Evolutionary conservation across 352 stramenopile genomes (phyloP).

Genomic region (Globisporangium mamillatum): DNA sequence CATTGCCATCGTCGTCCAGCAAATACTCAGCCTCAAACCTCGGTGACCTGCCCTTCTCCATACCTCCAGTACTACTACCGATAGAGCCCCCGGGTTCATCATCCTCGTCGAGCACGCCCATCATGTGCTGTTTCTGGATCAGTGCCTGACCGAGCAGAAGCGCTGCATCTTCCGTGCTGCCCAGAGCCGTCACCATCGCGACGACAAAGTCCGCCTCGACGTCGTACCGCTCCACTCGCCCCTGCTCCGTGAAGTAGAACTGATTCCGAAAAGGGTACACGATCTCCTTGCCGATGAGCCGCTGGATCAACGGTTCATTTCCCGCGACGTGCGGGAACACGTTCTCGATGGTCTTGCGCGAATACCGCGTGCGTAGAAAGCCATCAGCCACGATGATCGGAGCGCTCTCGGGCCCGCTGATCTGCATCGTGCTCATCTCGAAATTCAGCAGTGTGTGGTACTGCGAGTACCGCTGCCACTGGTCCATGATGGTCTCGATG

Average conservation of each 20-base stretch:
- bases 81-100: neutral
- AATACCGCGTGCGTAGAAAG: slow-evolving; percentile 38
- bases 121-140: slow-evolving; percentile 25
- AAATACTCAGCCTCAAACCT: neutral
- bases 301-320: slow-evolving; percentile 36
- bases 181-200: slow-evolving; percentile 35
- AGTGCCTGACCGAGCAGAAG: slow-evolving; percentile 33
- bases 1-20: neutral
- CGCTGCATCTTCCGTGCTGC: slow-evolving; percentile 28
- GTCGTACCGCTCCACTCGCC: slow-evolving; percentile 27
- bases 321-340: slow-evolving; percentile 38
- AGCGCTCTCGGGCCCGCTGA: slow-evolving; percentile 20
- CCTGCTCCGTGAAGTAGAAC: slow-evolving; percentile 34
- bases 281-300: slow-evolving; percentile 40
- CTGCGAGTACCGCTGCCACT: slow-evolving; percentile 20
- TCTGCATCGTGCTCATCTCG: neutral
- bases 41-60: neutral
- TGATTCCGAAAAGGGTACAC: slow-evolving; percentile 34
- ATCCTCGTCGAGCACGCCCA: slow-evolving; percentile 13
- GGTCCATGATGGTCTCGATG: slow-evolving; percentile 16
- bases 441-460: slow-evolving; percentile 16
- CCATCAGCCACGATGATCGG: slow-evolving; percentile 27
- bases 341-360: slow-evolving; percentile 36
- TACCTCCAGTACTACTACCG: neutral
- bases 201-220: slow-evolving; percentile 34